Evolutionary conservation across 495 filamentous ascomycete species (phyloP).

Genomic region (Hypoxylon trugodes): DNA sequence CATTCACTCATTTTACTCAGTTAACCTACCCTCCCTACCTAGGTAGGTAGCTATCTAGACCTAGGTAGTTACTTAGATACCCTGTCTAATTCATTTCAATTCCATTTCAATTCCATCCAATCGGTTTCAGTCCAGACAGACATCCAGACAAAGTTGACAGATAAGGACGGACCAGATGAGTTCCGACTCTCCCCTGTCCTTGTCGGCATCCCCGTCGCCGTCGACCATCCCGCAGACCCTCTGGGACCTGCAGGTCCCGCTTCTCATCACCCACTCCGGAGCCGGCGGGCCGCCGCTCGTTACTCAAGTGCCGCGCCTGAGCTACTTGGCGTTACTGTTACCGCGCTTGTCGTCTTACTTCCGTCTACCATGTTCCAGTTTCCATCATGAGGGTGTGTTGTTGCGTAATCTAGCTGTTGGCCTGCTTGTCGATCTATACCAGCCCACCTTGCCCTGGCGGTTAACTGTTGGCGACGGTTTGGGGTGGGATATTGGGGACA

Average conservation of each 20-base stretch:
- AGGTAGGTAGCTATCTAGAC: no score
- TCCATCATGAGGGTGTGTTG: conserved; percentile 77
- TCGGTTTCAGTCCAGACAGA: no score
- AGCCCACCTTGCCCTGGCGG: conserved; percentile 74
- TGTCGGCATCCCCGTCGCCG: conserved; percentile 2
- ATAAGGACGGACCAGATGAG: no score
- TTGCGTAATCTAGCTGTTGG: conserved; percentile 82
- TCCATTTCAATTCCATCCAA: no score
- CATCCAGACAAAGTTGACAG: no score
- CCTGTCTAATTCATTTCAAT: not conserved
- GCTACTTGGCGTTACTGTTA: conserved; percentile 78
- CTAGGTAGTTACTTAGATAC: not conserved
- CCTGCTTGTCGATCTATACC: conserved; percentile 85
- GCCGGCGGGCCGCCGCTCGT: conserved; percentile 55
- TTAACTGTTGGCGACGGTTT: conserved; percentile 65
- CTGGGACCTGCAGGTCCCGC: conserved; percentile 60
- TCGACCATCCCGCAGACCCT: conserved; percentile 52
- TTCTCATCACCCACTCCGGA: conserved; percentile 59
- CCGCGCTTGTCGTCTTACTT: conserved; percentile 85
- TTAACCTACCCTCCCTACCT: no score
- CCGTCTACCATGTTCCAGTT: conserved; percentile 73
- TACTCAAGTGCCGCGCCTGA: conserved; percentile 70
- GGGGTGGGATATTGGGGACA: conserved; percentile 83
- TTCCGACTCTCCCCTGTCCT: no score
- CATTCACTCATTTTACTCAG: not conserved